A percentile compares a stretch with the other conserved stretches of the same genome.
Evolutionary conservation across 768 basidiomycete genomes (phyloP).

Genomic region (Russula abietina): DNA sequence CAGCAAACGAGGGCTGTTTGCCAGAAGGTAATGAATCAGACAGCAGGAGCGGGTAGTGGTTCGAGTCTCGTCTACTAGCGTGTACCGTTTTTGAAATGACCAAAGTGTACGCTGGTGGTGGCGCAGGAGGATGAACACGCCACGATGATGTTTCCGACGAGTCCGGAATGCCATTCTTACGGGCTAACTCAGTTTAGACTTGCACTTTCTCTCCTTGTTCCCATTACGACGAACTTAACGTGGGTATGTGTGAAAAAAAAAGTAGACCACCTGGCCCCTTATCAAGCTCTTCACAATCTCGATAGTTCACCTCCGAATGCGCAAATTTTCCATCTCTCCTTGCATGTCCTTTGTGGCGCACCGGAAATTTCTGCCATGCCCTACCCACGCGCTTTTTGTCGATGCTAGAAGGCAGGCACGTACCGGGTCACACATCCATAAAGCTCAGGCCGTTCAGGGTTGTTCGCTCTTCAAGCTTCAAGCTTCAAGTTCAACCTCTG

Average conservation of each 20-base stretch:
- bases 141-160: neutral
- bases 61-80: neutral
- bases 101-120: neutral
- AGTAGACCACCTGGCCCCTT: neutral
- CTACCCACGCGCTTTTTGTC: neutral
- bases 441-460: no score
- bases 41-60: neutral
- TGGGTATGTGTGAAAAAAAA: neutral
- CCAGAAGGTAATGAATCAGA: neutral
- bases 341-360: neutral
- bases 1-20: neutral
- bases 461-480: no score
- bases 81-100: neutral
- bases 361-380: neutral
- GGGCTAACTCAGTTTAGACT: neutral
- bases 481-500: neutral
- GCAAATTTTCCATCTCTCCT: neutral
- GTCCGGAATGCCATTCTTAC: neutral
- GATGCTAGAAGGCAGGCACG: neutral
- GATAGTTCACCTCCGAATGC: neutral
- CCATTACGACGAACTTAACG: neutral
- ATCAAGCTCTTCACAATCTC: neutral
- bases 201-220: neutral
- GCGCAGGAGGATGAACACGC: neutral
- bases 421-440: neutral